phyloP scores from a whole-genome alignment of 352 stramenopile species.

The Pythium monospermum region DNA sequence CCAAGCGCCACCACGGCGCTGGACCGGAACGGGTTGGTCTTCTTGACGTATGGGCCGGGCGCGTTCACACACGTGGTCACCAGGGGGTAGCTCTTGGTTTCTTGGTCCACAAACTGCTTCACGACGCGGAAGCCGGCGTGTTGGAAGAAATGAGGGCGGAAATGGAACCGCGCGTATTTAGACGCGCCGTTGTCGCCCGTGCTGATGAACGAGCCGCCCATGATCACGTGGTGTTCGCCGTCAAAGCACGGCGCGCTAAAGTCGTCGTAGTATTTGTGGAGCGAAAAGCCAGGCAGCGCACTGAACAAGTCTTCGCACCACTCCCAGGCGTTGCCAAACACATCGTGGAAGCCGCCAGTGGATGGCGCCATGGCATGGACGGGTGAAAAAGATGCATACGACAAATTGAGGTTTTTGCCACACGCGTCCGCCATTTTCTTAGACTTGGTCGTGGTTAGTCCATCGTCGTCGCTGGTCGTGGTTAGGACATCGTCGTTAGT shows the following conservation, averaged over 20 bases:
- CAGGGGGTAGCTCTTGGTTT: constrained; percentile 43
- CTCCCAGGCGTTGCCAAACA: constrained; percentile 96
- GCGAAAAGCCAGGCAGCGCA: constrained; percentile 88
- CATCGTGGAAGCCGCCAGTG: constrained; percentile 87
- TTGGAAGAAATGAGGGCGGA: constrained; percentile 97
- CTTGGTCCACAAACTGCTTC: constrained; percentile 67
- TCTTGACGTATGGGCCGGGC: constrained; percentile 52
- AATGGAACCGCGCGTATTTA: constrained; percentile 95
- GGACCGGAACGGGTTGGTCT: constrained; percentile 50
- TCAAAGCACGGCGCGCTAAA: constrained; percentile 98
- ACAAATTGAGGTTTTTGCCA: constrained; percentile 91
- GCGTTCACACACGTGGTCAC: constrained; percentile 70
- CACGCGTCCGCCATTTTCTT: constrained; percentile 39
- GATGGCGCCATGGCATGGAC: constrained; percentile 79
- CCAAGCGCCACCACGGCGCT: constrained; percentile 39
- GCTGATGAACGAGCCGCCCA: constrained; percentile 94
- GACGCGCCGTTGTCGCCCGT: constrained; percentile 92
- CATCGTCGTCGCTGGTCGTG: too few relatives aligned
- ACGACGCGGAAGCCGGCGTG: constrained; percentile 95
- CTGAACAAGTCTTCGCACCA: constrained; percentile 96
- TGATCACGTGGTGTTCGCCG: constrained; percentile 95
- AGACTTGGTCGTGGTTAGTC: constrained; percentile 25
- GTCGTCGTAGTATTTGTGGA: constrained; percentile 94
- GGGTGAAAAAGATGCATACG: constrained; percentile 87
- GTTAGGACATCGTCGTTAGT: constrained; percentile 80